Base-by-base conservation (phyloP, 2,329 filamentous ascomycete genomes). In the Chaetomium olivaceum region DNA sequence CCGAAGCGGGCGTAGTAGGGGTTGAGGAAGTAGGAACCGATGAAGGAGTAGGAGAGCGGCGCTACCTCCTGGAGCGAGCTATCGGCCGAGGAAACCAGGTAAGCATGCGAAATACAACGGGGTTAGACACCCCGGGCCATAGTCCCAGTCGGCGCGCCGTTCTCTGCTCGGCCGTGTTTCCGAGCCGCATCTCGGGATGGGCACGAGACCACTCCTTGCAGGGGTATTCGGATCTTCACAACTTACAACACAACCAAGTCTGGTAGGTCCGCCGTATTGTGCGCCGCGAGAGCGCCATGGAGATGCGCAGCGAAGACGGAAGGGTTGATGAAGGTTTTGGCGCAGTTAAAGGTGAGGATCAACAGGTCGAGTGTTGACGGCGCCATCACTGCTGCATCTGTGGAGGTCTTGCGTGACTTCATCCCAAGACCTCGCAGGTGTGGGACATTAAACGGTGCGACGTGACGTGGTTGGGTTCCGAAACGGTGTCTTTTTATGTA, bases 321-420 rank as follows among this genome's bases (percentile, higher is more conserved):
- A 25, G 88, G 81, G 71, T 93, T 83, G 73, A 97, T 87, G 9
- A 87, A 78, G 62, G 83, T 83, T 71, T 91, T 91, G 36, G 85
- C 94, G 74, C 92, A 96, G 76, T 98, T 98, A 81, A 95, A 97
- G 12, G 93, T 96, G 62, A 97, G 78, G 68, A 96, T 84, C 73
- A 96, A 89, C 63, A 93, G 79, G 72, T 89, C 87, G 63, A 96
- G 81, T 67, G 82, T 79, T 51, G 83, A 81, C 59, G 76, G 73
- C 62, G 78, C 74, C 80, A 76, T 77, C 43, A 71, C 72, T 67
- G 57, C 48, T 61, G 76, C 76, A 67, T 64, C 57, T 43, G 66
- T 43, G 19, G 58, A 54, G 12, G 58, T 60, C 36, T 31, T 11
- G 14, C 52, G 52, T 11, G 51, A n/a, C 29, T 46, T 56, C 59